Evolutionary conservation across 176 grass and related monocot genomes (phyloP), one percentile per base, ranked within the genome.

Genomic region (Avena eriantha): DNA sequence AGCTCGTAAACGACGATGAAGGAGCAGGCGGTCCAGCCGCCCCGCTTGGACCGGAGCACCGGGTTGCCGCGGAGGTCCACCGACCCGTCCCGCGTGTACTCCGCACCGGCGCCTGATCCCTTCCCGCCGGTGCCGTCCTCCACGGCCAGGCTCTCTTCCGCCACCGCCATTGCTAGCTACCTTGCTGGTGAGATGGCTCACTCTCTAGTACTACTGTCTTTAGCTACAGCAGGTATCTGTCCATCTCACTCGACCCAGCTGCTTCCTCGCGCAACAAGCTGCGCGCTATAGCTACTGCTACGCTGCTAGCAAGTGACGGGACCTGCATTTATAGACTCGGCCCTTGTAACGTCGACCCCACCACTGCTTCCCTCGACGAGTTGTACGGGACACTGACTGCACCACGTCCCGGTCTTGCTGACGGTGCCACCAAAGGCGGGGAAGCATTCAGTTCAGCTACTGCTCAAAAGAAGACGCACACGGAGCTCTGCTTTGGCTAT

Each of bases 11-110:
- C 39, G 1, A 91, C 89, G 56, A 87, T 59, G 64, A 92, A 92
- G 26, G 77, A 82, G 71, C 82, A 92, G 46, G 90, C 86, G 10
- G 78, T 92, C 90, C 78, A 92, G 73, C 90, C 82, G 21, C 90
- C 90, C 18, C 86, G 35, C 78, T 79, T 89, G 43, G 86, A 89
- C 0, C 86, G 80, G 67, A 91, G 81, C 26, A 91, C 81, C 12
- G 85, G 85, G 76, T 88, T 88, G 76, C 89, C 89, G 16, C 63
- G 82, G 76, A 91, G 89, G 49, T 91, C 89, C 34, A 88, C 89
- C 3, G 89, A 80, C 24, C 89, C 81, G 57, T 91, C 89, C 76
- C 76, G 81, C 80, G 76, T 69, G 85, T 91, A 91, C 54, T 87
- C 85, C 54, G 1, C 54, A 16, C 14, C 51, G 5, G 54, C 18